phyloP scores from a whole-genome alignment of 1,284 basidiomycete genomes.

The Anthracocystis walkeri region DNA sequence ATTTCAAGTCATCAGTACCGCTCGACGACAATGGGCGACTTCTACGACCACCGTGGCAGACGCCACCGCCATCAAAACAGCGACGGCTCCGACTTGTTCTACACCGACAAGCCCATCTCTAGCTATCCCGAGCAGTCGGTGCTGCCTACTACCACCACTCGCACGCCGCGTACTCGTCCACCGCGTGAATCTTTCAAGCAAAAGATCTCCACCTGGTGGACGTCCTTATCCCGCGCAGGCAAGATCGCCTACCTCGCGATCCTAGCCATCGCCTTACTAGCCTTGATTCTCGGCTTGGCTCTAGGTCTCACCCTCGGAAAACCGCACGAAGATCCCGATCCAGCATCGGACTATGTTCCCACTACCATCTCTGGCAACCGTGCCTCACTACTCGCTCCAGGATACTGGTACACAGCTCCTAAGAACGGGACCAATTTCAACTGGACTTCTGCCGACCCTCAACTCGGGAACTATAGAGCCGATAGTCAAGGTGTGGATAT shows the following conservation, averaged over 20 bases:
- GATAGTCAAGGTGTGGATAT: conserved; percentile 52
- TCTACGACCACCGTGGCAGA: not conserved
- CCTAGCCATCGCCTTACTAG: conserved; percentile 16
- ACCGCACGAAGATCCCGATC: conserved; percentile 21
- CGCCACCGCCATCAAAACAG: too few relatives aligned
- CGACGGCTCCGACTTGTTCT: conserved; percentile 2
- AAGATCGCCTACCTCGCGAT: conserved; percentile 19
- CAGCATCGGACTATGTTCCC: conserved; percentile 32
- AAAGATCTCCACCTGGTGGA: conserved; percentile 22
- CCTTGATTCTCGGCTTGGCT: conserved; percentile 34
- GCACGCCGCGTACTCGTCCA: not conserved
- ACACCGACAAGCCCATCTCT: conserved; percentile 17
- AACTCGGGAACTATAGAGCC: conserved; percentile 22
- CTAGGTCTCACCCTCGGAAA: conserved; percentile 35
- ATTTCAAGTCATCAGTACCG: too few relatives aligned
- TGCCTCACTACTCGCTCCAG: conserved; percentile 24
- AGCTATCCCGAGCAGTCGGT: not conserved
- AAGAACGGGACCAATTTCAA: conserved; percentile 39
- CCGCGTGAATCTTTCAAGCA: not conserved
- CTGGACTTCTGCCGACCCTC: conserved; percentile 34
- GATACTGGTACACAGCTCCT: conserved; percentile 37
- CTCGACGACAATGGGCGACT: not conserved
- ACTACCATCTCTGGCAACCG: conserved; percentile 23
- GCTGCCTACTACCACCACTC: conserved; percentile 8
- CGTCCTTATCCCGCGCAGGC: conserved; percentile 2